Conservation (phyloP, 2,329 filamentous ascomycete genomes). For the Colletotrichum godetiae region DNA sequence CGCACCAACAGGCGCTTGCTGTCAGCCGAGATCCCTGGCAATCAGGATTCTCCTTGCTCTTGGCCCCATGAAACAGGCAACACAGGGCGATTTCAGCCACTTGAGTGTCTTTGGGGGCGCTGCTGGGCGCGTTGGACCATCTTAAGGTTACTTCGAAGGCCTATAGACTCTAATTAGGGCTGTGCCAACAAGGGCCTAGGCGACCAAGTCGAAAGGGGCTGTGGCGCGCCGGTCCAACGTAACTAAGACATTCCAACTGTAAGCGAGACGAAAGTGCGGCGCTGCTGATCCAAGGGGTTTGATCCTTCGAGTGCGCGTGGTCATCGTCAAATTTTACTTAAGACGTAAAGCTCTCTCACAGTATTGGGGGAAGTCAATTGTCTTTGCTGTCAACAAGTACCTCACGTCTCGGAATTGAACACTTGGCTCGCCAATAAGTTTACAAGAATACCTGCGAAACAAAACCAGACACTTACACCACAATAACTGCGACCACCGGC, state of each 20-base stretch:
- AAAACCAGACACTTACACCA: neutral
- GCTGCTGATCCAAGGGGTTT: neutral
- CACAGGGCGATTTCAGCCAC: neutral
- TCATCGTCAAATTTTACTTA: neutral
- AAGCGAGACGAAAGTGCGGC: neutral
- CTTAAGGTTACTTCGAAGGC: slow-evolving; percentile 5
- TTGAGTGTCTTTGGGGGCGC: neutral
- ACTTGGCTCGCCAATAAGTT: no score
- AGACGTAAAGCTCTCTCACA: neutral
- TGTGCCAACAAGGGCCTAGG: slow-evolving; percentile 1
- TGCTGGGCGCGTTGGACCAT: neutral
- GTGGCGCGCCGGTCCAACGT: neutral
- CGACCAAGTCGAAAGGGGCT: slow-evolving; percentile 1
- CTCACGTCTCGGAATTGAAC: no score
- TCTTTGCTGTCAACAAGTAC: neutral
- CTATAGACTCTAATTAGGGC: slow-evolving; percentile 5
- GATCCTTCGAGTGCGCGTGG: neutral
- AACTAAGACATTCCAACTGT: neutral
- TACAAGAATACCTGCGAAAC: no score
- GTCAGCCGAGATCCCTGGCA: slow-evolving; percentile 12
- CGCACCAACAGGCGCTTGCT: slow-evolving; percentile 4
- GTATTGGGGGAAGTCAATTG: no score
- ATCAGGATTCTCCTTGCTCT: neutral
- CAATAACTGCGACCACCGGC: neutral
- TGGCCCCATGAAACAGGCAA: neutral